phyloP scores from a whole-genome alignment of 23 red algal species.

The Gracilaria vermiculophylla region DNA sequence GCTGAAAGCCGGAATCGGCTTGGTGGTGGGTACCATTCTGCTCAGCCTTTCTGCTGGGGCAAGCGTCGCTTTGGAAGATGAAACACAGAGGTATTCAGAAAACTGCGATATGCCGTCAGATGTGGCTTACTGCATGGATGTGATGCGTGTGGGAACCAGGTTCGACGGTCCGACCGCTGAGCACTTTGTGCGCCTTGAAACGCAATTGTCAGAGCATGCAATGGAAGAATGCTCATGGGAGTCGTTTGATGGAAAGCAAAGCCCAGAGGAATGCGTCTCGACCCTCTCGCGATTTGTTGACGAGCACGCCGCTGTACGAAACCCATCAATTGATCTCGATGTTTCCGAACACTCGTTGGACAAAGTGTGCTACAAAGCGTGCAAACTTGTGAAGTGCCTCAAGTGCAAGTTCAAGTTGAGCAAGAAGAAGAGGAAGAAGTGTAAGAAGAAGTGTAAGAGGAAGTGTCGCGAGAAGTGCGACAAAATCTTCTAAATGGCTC shows the following conservation, averaged over 20 bases:
- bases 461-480: conserved; percentile 13
- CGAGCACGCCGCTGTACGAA: background rate
- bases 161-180: background rate
- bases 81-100: background rate
- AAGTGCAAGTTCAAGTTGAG: conserved; percentile 11
- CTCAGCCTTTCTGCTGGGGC: background rate
- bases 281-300: conserved; percentile 15
- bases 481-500: background rate
- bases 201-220: background rate
- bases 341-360: background rate
- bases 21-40: background rate
- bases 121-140: conserved; percentile 33
- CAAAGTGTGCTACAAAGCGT: conserved; percentile 4
- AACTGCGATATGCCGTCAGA: background rate
- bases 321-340: background rate
- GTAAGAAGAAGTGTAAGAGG: conserved; percentile 33
- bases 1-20: background rate
- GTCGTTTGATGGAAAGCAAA: conserved; percentile 5
- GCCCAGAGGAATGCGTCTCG: background rate
- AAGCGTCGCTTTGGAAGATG: background rate
- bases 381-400: conserved; percentile 3
- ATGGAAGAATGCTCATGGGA: conserved; percentile 19
- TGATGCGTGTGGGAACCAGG: conserved; percentile 7
- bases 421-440: conserved; percentile 33
- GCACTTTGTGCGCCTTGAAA: background rate